Evolutionary conservation across 176 grass and related monocot genomes (phyloP), one percentile per base, ranked within the genome.

Genomic region (Ananas comosus): DNA sequence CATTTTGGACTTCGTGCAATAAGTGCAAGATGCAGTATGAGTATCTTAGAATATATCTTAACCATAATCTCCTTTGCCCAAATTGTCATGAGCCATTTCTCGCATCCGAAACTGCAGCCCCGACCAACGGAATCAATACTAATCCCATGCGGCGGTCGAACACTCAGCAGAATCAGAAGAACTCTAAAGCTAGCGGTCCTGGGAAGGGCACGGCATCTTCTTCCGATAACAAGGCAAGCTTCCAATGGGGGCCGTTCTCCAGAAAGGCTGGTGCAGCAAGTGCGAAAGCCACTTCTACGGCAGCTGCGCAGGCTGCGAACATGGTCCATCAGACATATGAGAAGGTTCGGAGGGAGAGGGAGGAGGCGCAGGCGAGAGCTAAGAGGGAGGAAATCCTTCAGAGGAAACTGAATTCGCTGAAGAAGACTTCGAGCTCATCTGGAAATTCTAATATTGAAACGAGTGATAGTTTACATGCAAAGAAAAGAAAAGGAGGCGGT

Each of bases 1-100:
- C 89, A 80, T 92, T 92, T 71, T 92, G 89, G 89, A 92, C 89
- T 74, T 68, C 17, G 28, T 92, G 89, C 50, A 2, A 1, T 29
- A 61, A 67, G 66, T 85, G 85, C 50, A 23, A 50, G 25, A 70
- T 67, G 63, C 56, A 18, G 51, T 85, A 83, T 51, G 69, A 88
- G 67, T 92, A 85, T 57, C 53, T 59, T 28, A 83, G 67, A 51
- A 57, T 78, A 58, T 78, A 88, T 51, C 4, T 79, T 16, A 69
- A 85, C 11, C 63, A 10, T 63, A 12, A 11, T 56, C 76, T 88
- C 64, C 63, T 42, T 25, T 85, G 89, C 67, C 3, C 51, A 12
- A 19, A 9, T 29, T 88, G 89, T 53, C 12, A 13, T 48, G 47
- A 22, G 3, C 66, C 8, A 14, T 91, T 91, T 75, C 3, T 66